Evolutionary conservation across 2,329 filamentous ascomycete genomes (phyloP).

Genomic region (Arthrobotrys entomopaga): DNA sequence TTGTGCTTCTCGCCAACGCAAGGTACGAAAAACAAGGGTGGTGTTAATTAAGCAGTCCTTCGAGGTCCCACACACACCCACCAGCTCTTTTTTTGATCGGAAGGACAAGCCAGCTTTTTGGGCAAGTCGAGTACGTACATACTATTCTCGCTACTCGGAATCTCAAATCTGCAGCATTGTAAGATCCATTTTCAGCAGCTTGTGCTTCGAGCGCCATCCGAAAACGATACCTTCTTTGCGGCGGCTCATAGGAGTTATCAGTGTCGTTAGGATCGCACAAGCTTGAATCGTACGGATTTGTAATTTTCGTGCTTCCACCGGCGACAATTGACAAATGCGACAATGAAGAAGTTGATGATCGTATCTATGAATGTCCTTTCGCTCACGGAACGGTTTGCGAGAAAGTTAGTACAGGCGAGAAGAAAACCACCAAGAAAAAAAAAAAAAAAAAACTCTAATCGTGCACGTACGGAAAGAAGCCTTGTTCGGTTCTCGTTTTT

Average conservation of each 20-base stretch:
- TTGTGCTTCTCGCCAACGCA: conserved; percentile 52
- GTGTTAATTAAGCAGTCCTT: no score
- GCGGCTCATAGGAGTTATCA: conserved; percentile 9
- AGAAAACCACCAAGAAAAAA: not conserved
- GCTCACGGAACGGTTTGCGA: not conserved
- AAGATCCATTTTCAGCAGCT: conserved; percentile 30
- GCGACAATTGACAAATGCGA: conserved; percentile 52
- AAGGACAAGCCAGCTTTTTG: conserved; percentile 26
- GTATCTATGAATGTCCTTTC: conserved; percentile 1
- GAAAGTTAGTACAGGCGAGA: conserved; percentile 11
- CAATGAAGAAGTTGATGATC: conserved; percentile 2
- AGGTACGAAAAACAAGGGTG: conserved; percentile 51
- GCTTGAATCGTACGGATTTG: conserved; percentile 32
- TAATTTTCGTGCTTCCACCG: conserved; percentile 39
- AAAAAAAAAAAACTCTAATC: conserved; percentile 40
- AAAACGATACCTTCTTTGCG: conserved; percentile 19
- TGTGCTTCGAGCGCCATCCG: conserved; percentile 24
- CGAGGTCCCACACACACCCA: conserved; percentile 27
- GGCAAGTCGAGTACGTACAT: conserved; percentile 47
- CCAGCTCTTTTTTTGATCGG: conserved; percentile 16
- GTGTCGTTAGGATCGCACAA: conserved; percentile 51
- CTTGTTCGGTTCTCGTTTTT: conserved; percentile 18
- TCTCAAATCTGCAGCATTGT: conserved; percentile 15
- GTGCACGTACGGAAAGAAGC: conserved; percentile 24
- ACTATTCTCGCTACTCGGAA: conserved; percentile 16